These are phyloP conservation scores for Ophiostoma quercus DNA, from an alignment of 2,329 filamentous ascomycete genomes.

Conservation along the genomic window DNA sequence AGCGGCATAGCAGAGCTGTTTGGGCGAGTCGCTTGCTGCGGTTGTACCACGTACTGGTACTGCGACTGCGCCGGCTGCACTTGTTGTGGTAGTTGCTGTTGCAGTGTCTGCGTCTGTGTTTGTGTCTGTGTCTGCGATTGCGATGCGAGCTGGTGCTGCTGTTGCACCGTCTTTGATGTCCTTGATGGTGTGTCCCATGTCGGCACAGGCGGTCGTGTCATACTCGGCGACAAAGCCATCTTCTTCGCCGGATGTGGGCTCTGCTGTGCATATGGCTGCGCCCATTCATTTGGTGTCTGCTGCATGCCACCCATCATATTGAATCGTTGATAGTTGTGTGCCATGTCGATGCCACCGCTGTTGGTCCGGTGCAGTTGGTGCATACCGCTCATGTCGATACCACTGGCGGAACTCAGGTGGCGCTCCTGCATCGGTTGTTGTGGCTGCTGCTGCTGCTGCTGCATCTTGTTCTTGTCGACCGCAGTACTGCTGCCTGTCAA, in stretches of 20 bases:
- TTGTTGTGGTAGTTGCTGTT: conserved; percentile 15
- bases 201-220: conserved; percentile 51
- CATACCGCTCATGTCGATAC: conserved; percentile 14
- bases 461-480: conserved; percentile 44
- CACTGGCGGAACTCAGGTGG: not conserved
- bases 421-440: conserved; percentile 18
- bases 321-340: conserved; percentile 33
- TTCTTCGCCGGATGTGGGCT: conserved; percentile 49
- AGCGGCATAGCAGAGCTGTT: conserved; percentile 37
- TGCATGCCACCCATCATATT: conserved; percentile 36
- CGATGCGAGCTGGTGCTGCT: conserved; percentile 16
- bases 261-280: conserved; percentile 33
- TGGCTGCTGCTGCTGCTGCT: conserved; percentile 31
- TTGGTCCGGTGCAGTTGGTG: conserved; percentile 21
- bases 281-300: conserved; percentile 40
- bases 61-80: conserved; percentile 17
- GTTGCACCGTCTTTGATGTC: conserved; percentile 5
- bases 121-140: conserved; percentile 24
- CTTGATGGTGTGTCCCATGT: conserved; percentile 41
- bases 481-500: conserved; percentile 44
- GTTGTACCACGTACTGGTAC: conserved; percentile 20
- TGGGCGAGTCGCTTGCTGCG: conserved; percentile 26
- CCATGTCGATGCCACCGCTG: conserved; percentile 21
- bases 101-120: conserved; percentile 19
- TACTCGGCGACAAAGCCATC: conserved; percentile 48